A percentile compares a stretch with the other conserved stretches of the same genome.
Evolutionary conservation across 768 basidiomycete genomes (phyloP).

Genomic region (Boletus sensibilis): DNA sequence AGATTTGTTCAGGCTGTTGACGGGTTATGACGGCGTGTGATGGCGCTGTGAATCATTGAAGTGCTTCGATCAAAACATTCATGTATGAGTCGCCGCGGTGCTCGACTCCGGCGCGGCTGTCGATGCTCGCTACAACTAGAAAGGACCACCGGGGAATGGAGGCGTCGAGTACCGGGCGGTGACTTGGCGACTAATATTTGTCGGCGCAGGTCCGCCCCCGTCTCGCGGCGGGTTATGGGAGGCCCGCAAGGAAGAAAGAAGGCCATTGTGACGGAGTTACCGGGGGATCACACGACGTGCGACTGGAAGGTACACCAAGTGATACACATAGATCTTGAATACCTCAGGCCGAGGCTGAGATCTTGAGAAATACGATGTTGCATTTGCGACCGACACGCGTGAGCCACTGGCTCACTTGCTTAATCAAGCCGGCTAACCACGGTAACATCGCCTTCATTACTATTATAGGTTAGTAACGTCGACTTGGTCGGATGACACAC

Average conservation of each 20-base stretch:
- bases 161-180: background rate
- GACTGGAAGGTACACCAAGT: background rate
- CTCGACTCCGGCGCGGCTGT: background rate
- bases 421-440: background rate
- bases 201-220: background rate
- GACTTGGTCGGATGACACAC: background rate
- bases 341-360: background rate
- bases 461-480: background rate
- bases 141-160: background rate
- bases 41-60: background rate
- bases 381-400: background rate
- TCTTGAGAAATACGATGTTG: no score
- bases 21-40: no score
- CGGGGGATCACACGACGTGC: background rate
- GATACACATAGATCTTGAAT: background rate
- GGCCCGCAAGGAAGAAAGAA: background rate
- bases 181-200: background rate
- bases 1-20: no score
- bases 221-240: background rate
- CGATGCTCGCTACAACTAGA: background rate
- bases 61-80: background rate
- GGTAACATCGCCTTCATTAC: background rate
- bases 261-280: background rate
- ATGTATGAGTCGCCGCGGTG: background rate
- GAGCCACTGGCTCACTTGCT: background rate